Base-by-base conservation (phyloP, 2,329 filamentous ascomycete genomes). In the Coniosporium tulheliwenetii region DNA sequence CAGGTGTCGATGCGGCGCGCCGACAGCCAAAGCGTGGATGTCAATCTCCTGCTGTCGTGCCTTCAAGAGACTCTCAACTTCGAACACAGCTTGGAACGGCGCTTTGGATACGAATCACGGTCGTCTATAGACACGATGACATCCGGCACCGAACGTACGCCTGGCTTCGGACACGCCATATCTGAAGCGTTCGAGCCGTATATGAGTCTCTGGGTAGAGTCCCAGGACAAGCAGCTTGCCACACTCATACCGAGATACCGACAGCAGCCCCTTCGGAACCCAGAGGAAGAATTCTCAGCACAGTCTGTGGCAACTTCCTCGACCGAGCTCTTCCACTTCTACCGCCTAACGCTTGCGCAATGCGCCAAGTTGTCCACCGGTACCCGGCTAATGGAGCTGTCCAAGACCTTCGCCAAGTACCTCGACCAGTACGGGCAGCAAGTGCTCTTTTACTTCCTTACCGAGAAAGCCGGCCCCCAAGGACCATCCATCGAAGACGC, bases 141-240 rank as follows among this genome's bases (percentile, higher is more conserved):
- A 7, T 56, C 77, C 45, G 93, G 85, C 1, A 83, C 87, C 44
- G 83, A 86, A 40, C 79, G 79, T 49, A 67, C 77, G 0, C 78
- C 83, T 14, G 79, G 75, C 41, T 95, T 95, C 58, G 81, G 84
- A 41, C 85, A 93, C 42, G 80, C 85, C 3, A 94, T 98, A 45
- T 96, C 91, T 0, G 85, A 93, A 46, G 91, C 91, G 1, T 98
- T 98, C 54, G 91, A 96, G 61, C 91, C 91, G 1, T 98, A 96
- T 58, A 71, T 98, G 48, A 94, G 85, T 56, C 66, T 98, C 3
- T 98, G 91, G 91, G 86, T 98, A 1, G 89, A 96, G 44, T 89
- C 85, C 8, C 91, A 96, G 60, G 89, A 95, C 60, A 89, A 79
- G 59, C 63, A 57, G 52, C 69, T 96, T 43, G 81, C 85, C 5